Evolutionary conservation across 2,329 filamentous ascomycete species (phyloP).

Genomic region (Stenocarpella maydis): DNA sequence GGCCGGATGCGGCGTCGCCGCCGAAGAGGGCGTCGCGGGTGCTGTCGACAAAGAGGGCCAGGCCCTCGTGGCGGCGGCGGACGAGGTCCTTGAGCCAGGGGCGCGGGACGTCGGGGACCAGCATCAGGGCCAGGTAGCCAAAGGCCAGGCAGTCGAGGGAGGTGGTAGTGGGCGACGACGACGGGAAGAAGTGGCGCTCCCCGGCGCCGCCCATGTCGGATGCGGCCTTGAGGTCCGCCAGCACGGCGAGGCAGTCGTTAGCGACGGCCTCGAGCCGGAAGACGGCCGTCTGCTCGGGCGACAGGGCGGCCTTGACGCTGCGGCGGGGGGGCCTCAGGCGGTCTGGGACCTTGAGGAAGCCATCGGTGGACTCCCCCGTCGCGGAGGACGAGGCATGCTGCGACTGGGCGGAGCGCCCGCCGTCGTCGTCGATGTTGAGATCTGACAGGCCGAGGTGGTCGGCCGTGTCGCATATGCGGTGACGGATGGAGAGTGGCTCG

Average conservation of each 20-base stretch:
- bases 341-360: constrained; percentile 46
- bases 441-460: constrained; percentile 74
- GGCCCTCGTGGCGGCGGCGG: constrained; percentile 35
- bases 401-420: constrained; percentile 38
- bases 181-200: constrained; percentile 29
- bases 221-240: constrained; percentile 68
- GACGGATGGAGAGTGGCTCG: constrained; percentile 76
- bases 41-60: constrained; percentile 40
- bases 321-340: constrained; percentile 62
- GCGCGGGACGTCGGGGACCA: constrained; percentile 50
- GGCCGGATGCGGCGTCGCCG: constrained; percentile 29
- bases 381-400: constrained; percentile 39
- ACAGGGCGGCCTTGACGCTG: constrained; percentile 69
- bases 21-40: constrained; percentile 34
- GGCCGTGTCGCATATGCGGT: constrained; percentile 74
- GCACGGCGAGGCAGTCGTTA: constrained; percentile 73
- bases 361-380: constrained; percentile 41
- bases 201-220: constrained; percentile 51
- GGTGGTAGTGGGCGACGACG: constrained; percentile 50
- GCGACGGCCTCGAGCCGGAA: constrained; percentile 81
- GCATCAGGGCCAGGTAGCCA: constrained; percentile 81
- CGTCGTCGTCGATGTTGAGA: constrained; percentile 63
- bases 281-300: constrained; percentile 73
- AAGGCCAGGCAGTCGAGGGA: constrained; percentile 81
- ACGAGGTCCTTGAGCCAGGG: constrained; percentile 45